Conservation (phyloP, 306 rosid species). For the Pyrus bretschneideri region DNA sequence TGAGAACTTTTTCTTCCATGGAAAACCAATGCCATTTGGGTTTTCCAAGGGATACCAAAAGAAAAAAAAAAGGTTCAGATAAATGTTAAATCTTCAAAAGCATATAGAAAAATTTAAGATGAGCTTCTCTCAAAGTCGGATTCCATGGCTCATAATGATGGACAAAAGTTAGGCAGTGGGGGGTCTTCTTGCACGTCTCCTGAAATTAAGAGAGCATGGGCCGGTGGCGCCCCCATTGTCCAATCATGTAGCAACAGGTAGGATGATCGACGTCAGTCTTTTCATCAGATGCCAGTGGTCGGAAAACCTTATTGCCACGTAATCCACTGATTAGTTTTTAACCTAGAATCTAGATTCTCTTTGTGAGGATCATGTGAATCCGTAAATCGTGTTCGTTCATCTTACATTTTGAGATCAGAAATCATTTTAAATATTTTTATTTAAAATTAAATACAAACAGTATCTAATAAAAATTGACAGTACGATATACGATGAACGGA, state of each 20-base stretch:
- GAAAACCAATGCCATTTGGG: background rate
- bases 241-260: constrained; percentile 10
- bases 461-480: accelerated
- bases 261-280: constrained; percentile 38
- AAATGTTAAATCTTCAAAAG: background rate
- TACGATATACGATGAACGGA: too few relatives aligned
- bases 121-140: background rate
- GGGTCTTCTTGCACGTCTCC: background rate
- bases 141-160: background rate
- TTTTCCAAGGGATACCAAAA: background rate
- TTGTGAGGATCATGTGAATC: too few relatives aligned
- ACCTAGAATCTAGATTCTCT: too few relatives aligned
- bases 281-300: constrained; percentile 53
- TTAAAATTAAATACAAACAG: too few relatives aligned
- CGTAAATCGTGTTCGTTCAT: too few relatives aligned
- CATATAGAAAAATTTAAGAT: background rate
- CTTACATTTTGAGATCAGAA: too few relatives aligned
- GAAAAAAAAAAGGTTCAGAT: background rate
- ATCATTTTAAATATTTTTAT: too few relatives aligned
- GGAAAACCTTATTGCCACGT: constrained; percentile 31
- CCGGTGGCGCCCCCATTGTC: constrained; percentile 23
- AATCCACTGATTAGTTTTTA: background rate
- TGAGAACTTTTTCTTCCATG: background rate
- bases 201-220: constrained; percentile 10
- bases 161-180: background rate